Percentiles rank a stretch among this genome's conserved stretches.
phyloP scores from a whole-genome alignment of 257 asterid genomes.

The Solanum tarapatanum region DNA sequence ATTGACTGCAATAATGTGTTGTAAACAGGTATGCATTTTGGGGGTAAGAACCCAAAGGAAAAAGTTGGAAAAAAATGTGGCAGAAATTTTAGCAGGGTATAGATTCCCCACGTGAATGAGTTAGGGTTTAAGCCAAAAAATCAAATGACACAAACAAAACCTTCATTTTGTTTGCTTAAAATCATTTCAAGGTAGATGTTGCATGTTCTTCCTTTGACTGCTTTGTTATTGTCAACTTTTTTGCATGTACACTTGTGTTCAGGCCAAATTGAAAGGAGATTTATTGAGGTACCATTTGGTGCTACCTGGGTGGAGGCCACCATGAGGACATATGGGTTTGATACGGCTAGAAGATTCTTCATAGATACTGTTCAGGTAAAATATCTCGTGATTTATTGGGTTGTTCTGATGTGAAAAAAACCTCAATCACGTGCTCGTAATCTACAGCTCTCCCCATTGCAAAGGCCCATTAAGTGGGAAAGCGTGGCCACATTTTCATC shows the following conservation, averaged over 20 bases:
- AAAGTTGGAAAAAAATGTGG: background rate
- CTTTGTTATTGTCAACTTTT: background rate
- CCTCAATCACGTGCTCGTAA: constrained; percentile 12
- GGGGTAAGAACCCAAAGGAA: background rate
- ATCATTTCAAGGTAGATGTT: background rate
- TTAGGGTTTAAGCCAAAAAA: background rate
- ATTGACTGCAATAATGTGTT: background rate
- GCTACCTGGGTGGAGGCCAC: constrained; percentile 95
- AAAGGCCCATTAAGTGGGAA: constrained; percentile 94
- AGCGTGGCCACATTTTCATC: constrained; percentile 68
- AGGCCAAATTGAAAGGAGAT: constrained; percentile 87
- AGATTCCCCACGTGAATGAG: background rate
- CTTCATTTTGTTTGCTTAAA: background rate
- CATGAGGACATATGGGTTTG: constrained; percentile 74
- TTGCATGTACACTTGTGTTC: constrained; percentile 10
- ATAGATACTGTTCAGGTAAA: constrained; percentile 83
- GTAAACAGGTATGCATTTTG: background rate
- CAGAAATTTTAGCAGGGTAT: background rate
- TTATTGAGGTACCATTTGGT: constrained; percentile 86
- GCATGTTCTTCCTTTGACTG: background rate
- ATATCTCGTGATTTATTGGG: background rate
- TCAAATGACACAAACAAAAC: background rate
- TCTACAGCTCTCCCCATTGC: constrained; percentile 69
- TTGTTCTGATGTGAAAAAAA: background rate
- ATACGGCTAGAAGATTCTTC: constrained; percentile 76